These are phyloP conservation scores for Phytophthora chlamydospora DNA, from an alignment of 352 stramenopile species.

Conservation along the genomic window DNA sequence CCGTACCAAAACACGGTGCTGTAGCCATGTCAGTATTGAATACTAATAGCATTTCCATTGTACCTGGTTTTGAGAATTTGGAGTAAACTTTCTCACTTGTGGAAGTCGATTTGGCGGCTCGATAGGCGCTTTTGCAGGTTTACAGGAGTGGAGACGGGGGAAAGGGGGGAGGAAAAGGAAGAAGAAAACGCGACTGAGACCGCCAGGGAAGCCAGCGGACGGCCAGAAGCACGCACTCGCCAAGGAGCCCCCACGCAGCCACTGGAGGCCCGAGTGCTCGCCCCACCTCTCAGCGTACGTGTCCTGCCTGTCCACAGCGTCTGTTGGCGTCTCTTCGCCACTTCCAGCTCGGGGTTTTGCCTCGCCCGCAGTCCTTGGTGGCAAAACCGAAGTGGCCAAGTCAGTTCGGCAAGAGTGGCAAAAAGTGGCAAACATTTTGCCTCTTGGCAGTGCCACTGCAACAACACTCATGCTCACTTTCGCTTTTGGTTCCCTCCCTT, in stretches of 20 bases:
- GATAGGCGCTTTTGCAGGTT: background rate
- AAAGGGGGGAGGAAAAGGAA: constrained; percentile 35
- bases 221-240: constrained; percentile 17
- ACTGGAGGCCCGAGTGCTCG: constrained; percentile 11
- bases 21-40: background rate
- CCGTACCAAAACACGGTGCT: background rate
- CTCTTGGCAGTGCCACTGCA: background rate
- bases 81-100: no score
- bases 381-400: no score
- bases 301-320: background rate
- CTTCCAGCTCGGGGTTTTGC: no score
- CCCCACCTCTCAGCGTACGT: constrained; percentile 30
- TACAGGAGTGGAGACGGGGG: constrained; percentile 21
- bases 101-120: no score
- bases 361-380: background rate
- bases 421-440: constrained; percentile 9
- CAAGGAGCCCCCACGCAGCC: constrained; percentile 23
- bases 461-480: background rate
- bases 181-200: constrained; percentile 42
- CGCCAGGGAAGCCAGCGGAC: constrained; percentile 26
- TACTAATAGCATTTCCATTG: background rate
- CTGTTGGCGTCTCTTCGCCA: no score
- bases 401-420: background rate
- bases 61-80: constrained; percentile 1
- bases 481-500: background rate